Evolutionary conservation across 495 filamentous ascomycete species (phyloP).

Genomic region (Talaromyces thailandensis): DNA sequence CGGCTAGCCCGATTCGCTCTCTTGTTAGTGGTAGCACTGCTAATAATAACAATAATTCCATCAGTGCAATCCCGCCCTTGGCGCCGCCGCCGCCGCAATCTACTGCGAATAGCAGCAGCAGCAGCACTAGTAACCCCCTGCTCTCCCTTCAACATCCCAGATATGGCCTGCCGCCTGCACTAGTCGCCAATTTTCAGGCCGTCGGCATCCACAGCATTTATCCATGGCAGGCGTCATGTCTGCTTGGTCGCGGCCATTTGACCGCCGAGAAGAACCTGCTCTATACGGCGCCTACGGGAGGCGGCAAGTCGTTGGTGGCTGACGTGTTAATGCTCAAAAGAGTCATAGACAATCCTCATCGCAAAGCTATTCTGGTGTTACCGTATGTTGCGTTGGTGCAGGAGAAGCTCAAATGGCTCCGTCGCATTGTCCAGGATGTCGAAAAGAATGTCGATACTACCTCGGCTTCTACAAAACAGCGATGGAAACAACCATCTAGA

Average conservation of each 20-base stretch:
- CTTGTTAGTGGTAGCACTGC: not conserved
- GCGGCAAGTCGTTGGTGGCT: conserved; percentile 71
- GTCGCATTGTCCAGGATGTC: conserved; percentile 57
- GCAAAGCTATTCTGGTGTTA: conserved; percentile 69
- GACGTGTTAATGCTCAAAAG: conserved; percentile 68
- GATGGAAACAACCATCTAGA: conserved; percentile 26
- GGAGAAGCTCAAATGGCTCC: conserved; percentile 72
- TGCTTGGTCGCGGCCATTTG: conserved; percentile 59
- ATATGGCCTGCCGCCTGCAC: conserved; percentile 52
- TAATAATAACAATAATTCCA: not conserved
- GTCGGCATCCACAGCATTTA: conserved; percentile 65
- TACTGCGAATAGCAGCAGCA: too few relatives aligned
- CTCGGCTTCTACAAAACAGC: conserved; percentile 15
- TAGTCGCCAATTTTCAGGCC: conserved; percentile 56
- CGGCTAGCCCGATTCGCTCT: conserved; percentile 4
- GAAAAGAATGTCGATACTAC: conserved; percentile 32
- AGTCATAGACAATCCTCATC: conserved; percentile 53
- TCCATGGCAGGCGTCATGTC: conserved; percentile 75
- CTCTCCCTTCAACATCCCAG: conserved; percentile 52
- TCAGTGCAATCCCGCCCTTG: not conserved
- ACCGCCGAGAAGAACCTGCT: conserved; percentile 61
- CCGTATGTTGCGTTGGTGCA: conserved; percentile 79
- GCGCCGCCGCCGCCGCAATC: not conserved
- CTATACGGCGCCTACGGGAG: conserved; percentile 79
- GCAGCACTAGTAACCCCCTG: conserved; percentile 37